Base-by-base conservation (phyloP, 2,329 filamentous ascomycete species). In the Sporothrix phasma region DNA sequence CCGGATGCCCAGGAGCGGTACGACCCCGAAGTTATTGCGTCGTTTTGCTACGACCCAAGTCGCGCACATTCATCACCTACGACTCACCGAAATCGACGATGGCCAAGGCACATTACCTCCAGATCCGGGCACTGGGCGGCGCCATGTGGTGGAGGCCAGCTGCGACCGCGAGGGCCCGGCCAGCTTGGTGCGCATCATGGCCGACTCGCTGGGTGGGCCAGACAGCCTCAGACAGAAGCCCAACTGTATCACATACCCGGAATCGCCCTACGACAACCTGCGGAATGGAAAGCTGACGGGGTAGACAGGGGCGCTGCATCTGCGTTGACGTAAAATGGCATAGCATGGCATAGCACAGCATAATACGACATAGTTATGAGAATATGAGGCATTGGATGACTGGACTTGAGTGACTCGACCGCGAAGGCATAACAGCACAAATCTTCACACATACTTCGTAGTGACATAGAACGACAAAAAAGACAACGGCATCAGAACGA, bases 141-240 rank as follows among this genome's bases (percentile, higher is more conserved):
- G 90, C 83, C n/a, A 97, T 97, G 92, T 97, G 91, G 91, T 96
- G 92, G 92, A 97, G 77, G 90, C 85, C 70, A 93, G 88, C 71
- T 87, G 84, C 0, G 93, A 97, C 73, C 87, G 86, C 72, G 72
- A 75, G 2, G 86, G 85, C 0, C 77, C 80, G 0, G 75, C 81
- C 62, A 93, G 89, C 69, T 73, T 97, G 71, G 91, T 92, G 63
- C 77, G 74, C 6, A 86, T 81, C 15, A 85, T 87, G 17, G 83
- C 88, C 1, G 77, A 82, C 37, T 76, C 74, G 0, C 74, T 90
- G 11, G 87, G 85, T 19, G 84, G 85, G 0, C 72, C 75, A 0
- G 68, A 69, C 3, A 74, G 70, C 1, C 74, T 90, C 39, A 78
- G 84, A 66, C 75, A 76, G 70, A 77, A 74, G 60, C 69, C 78